A percentile compares a stretch with the other conserved stretches of the same genome.
Evolutionary conservation across 768 basidiomycete species (phyloP).

Genomic region (Boletus subparvulus): DNA sequence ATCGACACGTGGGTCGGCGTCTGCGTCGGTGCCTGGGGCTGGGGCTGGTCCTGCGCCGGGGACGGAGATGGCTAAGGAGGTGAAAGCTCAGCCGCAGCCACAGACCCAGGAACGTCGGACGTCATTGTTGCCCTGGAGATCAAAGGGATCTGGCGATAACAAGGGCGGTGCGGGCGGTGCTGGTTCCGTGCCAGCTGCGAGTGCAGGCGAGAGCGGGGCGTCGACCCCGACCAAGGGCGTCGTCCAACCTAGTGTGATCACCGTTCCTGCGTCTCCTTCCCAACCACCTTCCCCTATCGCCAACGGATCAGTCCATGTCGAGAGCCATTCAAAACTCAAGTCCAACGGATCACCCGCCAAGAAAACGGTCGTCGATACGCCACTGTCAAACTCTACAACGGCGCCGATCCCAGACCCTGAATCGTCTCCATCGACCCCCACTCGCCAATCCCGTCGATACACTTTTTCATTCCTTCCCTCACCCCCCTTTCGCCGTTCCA

Average conservation of each 20-base stretch:
- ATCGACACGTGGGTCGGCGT: neutral
- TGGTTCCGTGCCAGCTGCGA: neutral
- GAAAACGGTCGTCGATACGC: neutral
- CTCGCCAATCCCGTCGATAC: slow-evolving; percentile 17
- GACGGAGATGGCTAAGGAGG: neutral
- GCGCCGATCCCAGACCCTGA: neutral
- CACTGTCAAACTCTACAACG: neutral
- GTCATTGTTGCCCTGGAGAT: slow-evolving; percentile 26
- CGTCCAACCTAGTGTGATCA: neutral
- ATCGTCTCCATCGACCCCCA: neutral
- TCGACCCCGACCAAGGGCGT: neutral
- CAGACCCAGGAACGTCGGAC: slow-evolving; percentile 13
- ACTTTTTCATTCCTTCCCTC: slow-evolving; percentile 29
- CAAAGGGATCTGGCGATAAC: slow-evolving; percentile 8
- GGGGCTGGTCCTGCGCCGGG: neutral
- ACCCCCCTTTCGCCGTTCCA: slow-evolving; percentile 17
- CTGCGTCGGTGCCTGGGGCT: neutral
- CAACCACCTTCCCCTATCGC: neutral
- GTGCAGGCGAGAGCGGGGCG: neutral
- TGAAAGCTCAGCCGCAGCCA: neutral
- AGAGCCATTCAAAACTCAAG: neutral
- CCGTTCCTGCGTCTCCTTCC: neutral
- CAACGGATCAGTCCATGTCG: neutral
- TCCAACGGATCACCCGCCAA: neutral
- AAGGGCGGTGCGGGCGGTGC: neutral